Evolutionary conservation across 106 monocot species (phyloP).

Genomic region (Dioscorea dumetorum): DNA sequence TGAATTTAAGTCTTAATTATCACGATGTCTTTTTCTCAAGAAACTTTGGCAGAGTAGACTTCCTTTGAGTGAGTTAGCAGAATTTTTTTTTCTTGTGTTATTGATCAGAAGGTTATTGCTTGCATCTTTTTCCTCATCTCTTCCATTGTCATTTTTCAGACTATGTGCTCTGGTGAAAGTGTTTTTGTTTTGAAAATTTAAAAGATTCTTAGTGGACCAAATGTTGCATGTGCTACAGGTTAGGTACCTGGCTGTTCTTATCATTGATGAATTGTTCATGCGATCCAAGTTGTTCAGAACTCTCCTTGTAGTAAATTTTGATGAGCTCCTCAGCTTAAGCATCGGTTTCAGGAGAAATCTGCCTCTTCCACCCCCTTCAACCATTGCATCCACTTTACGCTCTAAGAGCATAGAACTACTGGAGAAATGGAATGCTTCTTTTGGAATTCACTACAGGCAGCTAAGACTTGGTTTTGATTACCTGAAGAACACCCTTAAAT

Average conservation of each 20-base stretch:
- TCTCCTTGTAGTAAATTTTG: slow-evolving; percentile 50
- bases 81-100: not conserved
- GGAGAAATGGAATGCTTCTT: slow-evolving; percentile 77
- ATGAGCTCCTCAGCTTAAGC: slow-evolving; percentile 65
- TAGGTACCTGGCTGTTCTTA: slow-evolving; percentile 66
- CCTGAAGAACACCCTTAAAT: slow-evolving; percentile 67
- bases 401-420: slow-evolving; percentile 71
- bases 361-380: slow-evolving; percentile 77
- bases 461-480: slow-evolving; percentile 79
- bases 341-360: slow-evolving; percentile 70
- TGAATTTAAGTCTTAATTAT: no score
- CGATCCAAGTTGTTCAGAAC: slow-evolving; percentile 85
- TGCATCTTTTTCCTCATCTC: not conserved
- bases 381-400: slow-evolving; percentile 51
- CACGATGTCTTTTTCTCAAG: no score
- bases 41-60: no score
- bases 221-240: slow-evolving; percentile 34
- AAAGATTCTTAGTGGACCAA: not conserved
- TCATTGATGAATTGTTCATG: slow-evolving; percentile 81
- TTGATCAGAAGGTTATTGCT: not conserved
- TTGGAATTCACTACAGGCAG: slow-evolving; percentile 76
- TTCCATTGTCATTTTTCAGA: not conserved
- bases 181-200: not conserved
- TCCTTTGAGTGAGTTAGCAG: not conserved
- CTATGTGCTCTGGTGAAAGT: not conserved